Conservation (phyloP, 164 flowering plant species). For the Tetrastigma voinierianum region DNA sequence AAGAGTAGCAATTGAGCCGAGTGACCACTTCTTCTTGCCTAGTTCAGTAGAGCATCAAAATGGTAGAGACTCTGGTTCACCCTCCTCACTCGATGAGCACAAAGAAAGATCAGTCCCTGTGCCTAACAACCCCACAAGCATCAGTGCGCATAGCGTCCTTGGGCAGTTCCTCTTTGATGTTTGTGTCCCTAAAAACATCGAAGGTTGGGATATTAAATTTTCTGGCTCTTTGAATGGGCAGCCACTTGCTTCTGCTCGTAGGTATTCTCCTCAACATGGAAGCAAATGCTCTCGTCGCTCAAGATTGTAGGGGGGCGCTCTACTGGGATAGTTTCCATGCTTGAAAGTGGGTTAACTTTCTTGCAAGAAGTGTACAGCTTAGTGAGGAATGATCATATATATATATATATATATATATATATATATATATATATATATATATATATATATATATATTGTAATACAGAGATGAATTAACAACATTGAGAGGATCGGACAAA, state of each 20-base stretch:
- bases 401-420: no score
- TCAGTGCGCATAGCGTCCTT: slow-evolving; percentile 53
- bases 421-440: no score
- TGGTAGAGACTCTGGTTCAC: slow-evolving; percentile 17
- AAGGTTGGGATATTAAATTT: slow-evolving; percentile 73
- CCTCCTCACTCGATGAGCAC: slow-evolving; percentile 33
- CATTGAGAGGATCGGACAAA: no score
- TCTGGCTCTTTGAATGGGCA: slow-evolving; percentile 47
- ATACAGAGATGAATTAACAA: no score
- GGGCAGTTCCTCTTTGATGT: slow-evolving; percentile 63
- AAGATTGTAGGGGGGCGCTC: slow-evolving; percentile 25
- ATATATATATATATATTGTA: no score
- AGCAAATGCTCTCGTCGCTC: slow-evolving; percentile 48
- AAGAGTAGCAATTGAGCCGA: slow-evolving; percentile 48
- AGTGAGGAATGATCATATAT: no score
- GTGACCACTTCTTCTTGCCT: slow-evolving; percentile 50
- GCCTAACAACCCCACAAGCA: slow-evolving; percentile 33
- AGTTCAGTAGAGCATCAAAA: slow-evolving; percentile 30
- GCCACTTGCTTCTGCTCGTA: slow-evolving; percentile 45
- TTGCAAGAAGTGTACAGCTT: no score
- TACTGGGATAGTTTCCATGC: no score
- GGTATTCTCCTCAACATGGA: slow-evolving; percentile 31
- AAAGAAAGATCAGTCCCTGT: slow-evolving; percentile 30
- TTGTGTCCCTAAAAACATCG: slow-evolving; percentile 66
- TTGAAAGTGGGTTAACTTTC: no score